phyloP scores from a whole-genome alignment of 768 basidiomycete species.

The Rhodocollybia butyracea region DNA sequence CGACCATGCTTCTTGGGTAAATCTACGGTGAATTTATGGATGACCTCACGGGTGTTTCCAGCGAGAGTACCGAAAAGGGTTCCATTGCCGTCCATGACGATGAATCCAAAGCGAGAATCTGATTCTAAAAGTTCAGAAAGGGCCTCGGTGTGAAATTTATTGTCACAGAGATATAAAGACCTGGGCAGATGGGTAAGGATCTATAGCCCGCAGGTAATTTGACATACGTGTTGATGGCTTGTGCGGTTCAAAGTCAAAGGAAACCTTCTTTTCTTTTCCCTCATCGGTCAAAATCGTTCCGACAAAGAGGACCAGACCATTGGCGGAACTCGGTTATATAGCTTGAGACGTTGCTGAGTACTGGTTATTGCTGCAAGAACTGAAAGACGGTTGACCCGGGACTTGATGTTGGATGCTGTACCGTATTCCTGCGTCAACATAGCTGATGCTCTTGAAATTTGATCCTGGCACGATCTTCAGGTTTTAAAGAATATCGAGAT shows the following conservation, averaged over 20 bases:
- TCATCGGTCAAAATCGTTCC: slow-evolving; percentile 98
- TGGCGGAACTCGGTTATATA: slow-evolving; percentile 97
- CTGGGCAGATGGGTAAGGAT: slow-evolving; percentile 32
- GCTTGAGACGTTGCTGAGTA: slow-evolving; percentile 95
- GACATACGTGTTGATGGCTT: slow-evolving; percentile 98
- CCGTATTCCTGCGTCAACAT: slow-evolving; percentile 99
- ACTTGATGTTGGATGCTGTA: slow-evolving; percentile 99
- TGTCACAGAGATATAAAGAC: slow-evolving; percentile 98
- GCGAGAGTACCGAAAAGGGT: slow-evolving; percentile 94
- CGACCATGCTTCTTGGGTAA: slow-evolving; percentile 99
- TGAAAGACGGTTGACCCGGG: slow-evolving; percentile 95
- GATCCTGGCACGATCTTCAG: slow-evolving; percentile 50
- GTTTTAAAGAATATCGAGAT: background rate
- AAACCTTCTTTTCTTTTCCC: slow-evolving; percentile 99
- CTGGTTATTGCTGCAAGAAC: slow-evolving; percentile 97
- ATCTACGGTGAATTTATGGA: slow-evolving; percentile 99
- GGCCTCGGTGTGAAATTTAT: slow-evolving; percentile 99
- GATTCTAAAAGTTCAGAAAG: slow-evolving; percentile 95
- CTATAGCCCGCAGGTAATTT: no score
- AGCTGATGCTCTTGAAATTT: slow-evolving; percentile 89
- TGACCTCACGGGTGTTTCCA: slow-evolving; percentile 94
- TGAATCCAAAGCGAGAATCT: slow-evolving; percentile 97
- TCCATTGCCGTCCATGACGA: slow-evolving; percentile 99
- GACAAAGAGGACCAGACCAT: slow-evolving; percentile 96
- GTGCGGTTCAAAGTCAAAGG: slow-evolving; percentile 97